phyloP scores from a whole-genome alignment of 805 yeast species.

The Metschnikowia bowlesiae region DNA sequence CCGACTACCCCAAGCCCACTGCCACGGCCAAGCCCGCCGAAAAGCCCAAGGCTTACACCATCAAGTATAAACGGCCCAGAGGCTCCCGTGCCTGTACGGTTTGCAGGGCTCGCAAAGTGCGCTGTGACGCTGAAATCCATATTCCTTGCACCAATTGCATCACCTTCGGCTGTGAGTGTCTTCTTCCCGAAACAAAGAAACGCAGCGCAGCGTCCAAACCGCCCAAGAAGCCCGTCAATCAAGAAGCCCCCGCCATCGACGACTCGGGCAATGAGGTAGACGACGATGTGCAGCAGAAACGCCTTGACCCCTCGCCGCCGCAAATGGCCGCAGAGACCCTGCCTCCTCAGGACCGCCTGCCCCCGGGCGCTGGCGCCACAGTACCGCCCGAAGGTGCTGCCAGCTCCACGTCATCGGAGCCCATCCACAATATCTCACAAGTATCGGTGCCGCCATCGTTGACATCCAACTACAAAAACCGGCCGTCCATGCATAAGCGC shows the following conservation, averaged over 20 bases:
- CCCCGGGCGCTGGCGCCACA: not conserved
- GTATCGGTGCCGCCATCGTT: slow-evolving; percentile 41
- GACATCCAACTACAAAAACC: slow-evolving; percentile 35
- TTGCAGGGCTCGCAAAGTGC: slow-evolving; percentile 76
- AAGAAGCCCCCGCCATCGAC: not conserved
- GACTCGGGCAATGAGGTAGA: not conserved
- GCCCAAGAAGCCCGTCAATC: slow-evolving; percentile 8
- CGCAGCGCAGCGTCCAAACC: slow-evolving; percentile 21
- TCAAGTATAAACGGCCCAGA: slow-evolving; percentile 50
- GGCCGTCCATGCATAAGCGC: slow-evolving; percentile 36
- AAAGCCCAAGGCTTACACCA: slow-evolving; percentile 42
- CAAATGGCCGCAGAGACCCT: not conserved
- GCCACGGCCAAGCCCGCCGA: slow-evolving; percentile 9
- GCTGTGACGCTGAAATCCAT: slow-evolving; percentile 64
- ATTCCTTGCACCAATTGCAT: slow-evolving; percentile 60
- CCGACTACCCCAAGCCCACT: not conserved
- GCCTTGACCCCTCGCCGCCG: not conserved
- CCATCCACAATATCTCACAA: slow-evolving; percentile 40
- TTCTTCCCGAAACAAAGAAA: slow-evolving; percentile 57
- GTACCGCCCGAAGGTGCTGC: not conserved
- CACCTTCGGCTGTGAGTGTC: slow-evolving; percentile 69
- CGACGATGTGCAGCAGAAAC: not conserved
- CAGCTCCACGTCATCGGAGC: slow-evolving; percentile 19
- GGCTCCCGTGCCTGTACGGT: slow-evolving; percentile 72
- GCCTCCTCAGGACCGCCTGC: not conserved